A percentile compares a stretch with the other conserved stretches of the same genome.
Evolutionary conservation across 768 basidiomycete genomes (phyloP).

Genomic region (Boletus huronensis): DNA sequence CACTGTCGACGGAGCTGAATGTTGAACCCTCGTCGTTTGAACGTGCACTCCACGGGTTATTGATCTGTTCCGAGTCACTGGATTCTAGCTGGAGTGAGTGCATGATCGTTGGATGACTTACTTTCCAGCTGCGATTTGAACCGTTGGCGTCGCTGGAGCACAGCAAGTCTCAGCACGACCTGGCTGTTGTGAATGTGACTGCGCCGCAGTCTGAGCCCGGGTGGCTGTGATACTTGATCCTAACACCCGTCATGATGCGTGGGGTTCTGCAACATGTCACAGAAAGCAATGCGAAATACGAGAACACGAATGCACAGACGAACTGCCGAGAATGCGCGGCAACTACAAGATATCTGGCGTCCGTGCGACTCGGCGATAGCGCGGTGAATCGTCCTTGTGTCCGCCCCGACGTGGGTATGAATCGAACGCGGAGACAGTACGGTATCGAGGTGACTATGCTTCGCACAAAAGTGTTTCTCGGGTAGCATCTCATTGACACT

Average conservation of each 20-base stretch:
- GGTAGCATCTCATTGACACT: not conserved
- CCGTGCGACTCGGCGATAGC: not conserved
- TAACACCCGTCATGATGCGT: not conserved
- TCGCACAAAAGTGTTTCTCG: not conserved
- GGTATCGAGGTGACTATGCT: constrained; percentile 39
- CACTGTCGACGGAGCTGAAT: not conserved
- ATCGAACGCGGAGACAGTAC: too few species aligned
- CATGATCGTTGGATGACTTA: not conserved
- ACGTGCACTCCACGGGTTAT: constrained; percentile 6
- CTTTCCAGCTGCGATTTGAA: not conserved
- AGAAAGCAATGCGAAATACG: not conserved
- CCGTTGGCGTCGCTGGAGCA: not conserved
- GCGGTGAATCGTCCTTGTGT: not conserved
- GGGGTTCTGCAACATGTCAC: not conserved
- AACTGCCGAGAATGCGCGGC: not conserved
- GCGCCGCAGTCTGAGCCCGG: not conserved
- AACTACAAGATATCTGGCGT: not conserved
- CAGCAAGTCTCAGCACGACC: not conserved
- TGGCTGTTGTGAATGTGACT: not conserved
- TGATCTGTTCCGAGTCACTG: not conserved
- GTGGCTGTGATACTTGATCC: constrained; percentile 5
- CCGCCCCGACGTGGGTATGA: too few species aligned
- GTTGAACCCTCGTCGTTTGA: not conserved
- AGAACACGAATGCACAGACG: not conserved
- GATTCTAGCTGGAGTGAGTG: constrained; percentile 3